phyloP scores from a whole-genome alignment of 371 early-diverging fungal genomes.

The Mortierella sp. region DNA sequence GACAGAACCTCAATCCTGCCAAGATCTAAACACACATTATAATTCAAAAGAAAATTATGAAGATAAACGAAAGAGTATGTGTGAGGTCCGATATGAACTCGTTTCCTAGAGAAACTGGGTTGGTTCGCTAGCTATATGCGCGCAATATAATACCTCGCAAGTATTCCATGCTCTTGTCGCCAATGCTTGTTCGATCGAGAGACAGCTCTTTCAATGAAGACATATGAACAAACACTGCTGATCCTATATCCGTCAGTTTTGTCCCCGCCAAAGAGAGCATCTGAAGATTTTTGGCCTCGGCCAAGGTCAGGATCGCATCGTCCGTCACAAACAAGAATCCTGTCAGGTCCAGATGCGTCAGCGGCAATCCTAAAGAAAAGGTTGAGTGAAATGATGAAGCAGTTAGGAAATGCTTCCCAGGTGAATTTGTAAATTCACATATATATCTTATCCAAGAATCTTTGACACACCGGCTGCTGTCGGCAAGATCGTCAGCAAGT shows the following conservation, averaged over 20 bases:
- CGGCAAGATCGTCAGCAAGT: slow-evolving; percentile 30
- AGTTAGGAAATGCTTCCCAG: neutral
- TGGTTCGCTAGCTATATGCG: no score
- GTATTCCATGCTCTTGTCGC: slow-evolving; percentile 44
- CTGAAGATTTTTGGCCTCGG: slow-evolving; percentile 28
- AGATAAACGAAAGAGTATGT: no score
- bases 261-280: slow-evolving; percentile 39
- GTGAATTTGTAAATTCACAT: neutral
- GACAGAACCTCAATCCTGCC: slow-evolving; percentile 46
- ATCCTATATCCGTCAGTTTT: slow-evolving; percentile 35
- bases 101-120: no score
- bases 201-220: slow-evolving; percentile 31
- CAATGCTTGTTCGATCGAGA: slow-evolving; percentile 33
- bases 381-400: neutral
- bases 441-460: no score
- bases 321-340: slow-evolving; percentile 35
- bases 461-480: slow-evolving; percentile 36
- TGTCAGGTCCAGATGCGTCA: slow-evolving; percentile 43
- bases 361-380: slow-evolving; percentile 20
- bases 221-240: slow-evolving; percentile 38
- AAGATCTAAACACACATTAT: slow-evolving; percentile 14
- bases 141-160: slow-evolving; percentile 23
- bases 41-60: neutral
- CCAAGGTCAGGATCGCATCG: slow-evolving; percentile 32
- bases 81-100: no score